Base-by-base conservation (phyloP, 2,329 filamentous ascomycete species). In the Fusarium sp. region DNA sequence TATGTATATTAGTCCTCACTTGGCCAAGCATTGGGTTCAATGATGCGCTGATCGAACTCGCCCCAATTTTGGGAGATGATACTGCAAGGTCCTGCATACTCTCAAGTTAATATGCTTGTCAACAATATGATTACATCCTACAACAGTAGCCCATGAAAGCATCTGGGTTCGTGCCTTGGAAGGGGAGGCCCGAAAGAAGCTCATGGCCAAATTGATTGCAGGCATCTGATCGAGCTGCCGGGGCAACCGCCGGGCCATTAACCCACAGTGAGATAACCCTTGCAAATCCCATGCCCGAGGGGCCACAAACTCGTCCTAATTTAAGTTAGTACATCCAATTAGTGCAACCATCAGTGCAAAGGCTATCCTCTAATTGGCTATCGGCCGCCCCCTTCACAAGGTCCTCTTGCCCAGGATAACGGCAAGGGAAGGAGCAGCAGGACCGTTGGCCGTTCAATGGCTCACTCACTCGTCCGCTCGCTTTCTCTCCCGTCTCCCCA, bases 401-500 rank as follows among this genome's bases (percentile, higher is more conserved):
- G 60, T 54, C 44, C 55, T 61, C 43, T 44, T 66, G 33, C 44
- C 62, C 36, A 68, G 62, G 68, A 66, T 69, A 69, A 69, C 66
- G 66, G 62, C 62, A 61, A 66, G 65, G 65, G 49, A 68, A 68
- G 67, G 52, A 59, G 67, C 39, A 65, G 53, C 60, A 65, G 61
- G 20, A 54, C 66, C 52, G 66, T 67, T 70, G 56, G 66, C 67
- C 43, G 52, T 68, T 69, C 52, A 69, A 69, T 69, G 55, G 10
- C 46, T 48, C 46, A 49, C 60, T 58, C 48, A 17, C 34, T 64
- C 62, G 45, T 42, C 59, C 45, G 42, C 46, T 65, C 40, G 22
- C 22, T 26, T 15, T 11, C 38, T 39, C 44, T n/a, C 39, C 53
- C 33, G 43, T 54, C 63, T 44, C 50, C 48, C 24, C 61, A 63